These are phyloP conservation scores for Penicillium ucsense DNA, from an alignment of 495 filamentous ascomycete genomes.

Conservation along the genomic window DNA sequence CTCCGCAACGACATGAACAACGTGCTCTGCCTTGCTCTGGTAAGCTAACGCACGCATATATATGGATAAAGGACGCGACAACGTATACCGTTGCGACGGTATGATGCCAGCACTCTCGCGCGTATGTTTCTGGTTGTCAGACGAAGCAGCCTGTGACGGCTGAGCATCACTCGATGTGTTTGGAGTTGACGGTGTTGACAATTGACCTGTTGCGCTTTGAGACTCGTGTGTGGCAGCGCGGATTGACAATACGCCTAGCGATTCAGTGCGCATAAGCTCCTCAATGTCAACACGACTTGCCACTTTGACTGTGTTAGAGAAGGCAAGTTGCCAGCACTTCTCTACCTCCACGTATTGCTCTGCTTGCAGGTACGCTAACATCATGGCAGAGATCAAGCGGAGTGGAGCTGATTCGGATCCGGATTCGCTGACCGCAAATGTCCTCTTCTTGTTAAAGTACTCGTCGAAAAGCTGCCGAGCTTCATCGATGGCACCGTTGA, in stretches of 20 bases:
- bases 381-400: slow-evolving; percentile 51
- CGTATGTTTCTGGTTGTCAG: not conserved
- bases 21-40: slow-evolving; percentile 33
- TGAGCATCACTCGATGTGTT: not conserved
- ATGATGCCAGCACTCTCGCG: slow-evolving; percentile 21
- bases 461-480: slow-evolving; percentile 48
- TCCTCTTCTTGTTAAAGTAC: slow-evolving; percentile 28
- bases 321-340: slow-evolving; percentile 54
- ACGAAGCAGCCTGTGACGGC: not conserved
- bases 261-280: slow-evolving; percentile 8
- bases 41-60: slow-evolving; percentile 50
- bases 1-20: slow-evolving; percentile 39
- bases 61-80: slow-evolving; percentile 45
- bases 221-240: not conserved
- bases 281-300: slow-evolving; percentile 18
- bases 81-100: slow-evolving; percentile 45
- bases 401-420: slow-evolving; percentile 36
- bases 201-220: too few species aligned
- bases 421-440: slow-evolving; percentile 15
- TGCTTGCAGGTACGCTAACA: slow-evolving; percentile 49
- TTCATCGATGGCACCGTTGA: slow-evolving; percentile 41
- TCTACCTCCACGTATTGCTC: slow-evolving; percentile 48
- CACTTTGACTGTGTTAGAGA: slow-evolving; percentile 40
- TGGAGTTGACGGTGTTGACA: too few species aligned
- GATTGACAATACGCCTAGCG: not conserved